phyloP scores from a whole-genome alignment of 768 basidiomycete species.

The Paxillus ammoniavirescens region DNA sequence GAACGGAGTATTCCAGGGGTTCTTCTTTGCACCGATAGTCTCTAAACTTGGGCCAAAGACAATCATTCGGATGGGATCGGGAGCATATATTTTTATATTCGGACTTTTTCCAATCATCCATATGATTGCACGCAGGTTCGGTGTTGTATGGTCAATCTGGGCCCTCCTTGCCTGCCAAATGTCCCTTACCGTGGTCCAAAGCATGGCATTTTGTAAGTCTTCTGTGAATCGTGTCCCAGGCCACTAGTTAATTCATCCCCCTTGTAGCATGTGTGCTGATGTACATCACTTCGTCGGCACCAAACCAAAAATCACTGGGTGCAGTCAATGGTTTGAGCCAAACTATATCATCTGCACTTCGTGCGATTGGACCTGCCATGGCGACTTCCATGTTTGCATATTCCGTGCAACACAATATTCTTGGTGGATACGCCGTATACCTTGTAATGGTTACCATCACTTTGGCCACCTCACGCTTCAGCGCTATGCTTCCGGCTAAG shows the following conservation, averaged over 20 bases:
- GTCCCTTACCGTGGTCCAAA: slow-evolving; percentile 43
- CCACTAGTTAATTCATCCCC: too few relatives aligned
- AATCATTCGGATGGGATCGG: slow-evolving; percentile 22
- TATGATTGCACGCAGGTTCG: neutral
- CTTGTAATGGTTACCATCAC: too few relatives aligned
- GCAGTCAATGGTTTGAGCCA: slow-evolving; percentile 61
- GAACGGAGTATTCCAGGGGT: slow-evolving; percentile 38
- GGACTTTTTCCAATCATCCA: slow-evolving; percentile 25
- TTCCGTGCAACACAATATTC: slow-evolving; percentile 42
- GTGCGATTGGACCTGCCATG: slow-evolving; percentile 48
- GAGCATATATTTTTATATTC: slow-evolving; percentile 21
- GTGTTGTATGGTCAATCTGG: too few relatives aligned
- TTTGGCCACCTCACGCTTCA: too few relatives aligned
- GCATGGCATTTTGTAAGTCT: slow-evolving; percentile 55
- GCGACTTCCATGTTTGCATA: slow-evolving; percentile 52
- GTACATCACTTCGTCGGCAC: slow-evolving; percentile 61
- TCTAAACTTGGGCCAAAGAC: slow-evolving; percentile 36
- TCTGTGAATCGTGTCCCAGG: neutral
- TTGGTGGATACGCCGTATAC: slow-evolving; percentile 48
- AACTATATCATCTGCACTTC: slow-evolving; percentile 41
- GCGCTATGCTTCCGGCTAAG: too few relatives aligned
- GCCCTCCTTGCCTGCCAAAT: slow-evolving; percentile 1
- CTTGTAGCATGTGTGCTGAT: slow-evolving; percentile 61
- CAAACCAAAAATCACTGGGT: slow-evolving; percentile 50
- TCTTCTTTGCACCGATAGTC: slow-evolving; percentile 37